Conservation (phyloP, 371 early-diverging fungal genomes). For the Dichotomocladium elegans region DNA sequence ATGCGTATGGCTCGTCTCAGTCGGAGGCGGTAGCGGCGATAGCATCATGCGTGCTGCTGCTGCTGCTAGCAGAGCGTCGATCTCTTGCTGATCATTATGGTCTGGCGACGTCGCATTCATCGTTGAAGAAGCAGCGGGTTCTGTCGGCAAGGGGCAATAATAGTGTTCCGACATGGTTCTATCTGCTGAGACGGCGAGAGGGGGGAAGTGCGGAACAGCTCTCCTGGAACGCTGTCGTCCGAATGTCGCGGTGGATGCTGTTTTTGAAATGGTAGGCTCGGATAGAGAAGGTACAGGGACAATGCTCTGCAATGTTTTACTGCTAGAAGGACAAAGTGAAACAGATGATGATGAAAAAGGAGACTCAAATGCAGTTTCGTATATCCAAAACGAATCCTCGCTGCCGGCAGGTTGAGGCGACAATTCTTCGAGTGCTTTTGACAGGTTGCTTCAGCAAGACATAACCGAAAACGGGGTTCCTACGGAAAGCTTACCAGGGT, state of each 20-base stretch:
- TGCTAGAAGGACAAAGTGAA: not conserved
- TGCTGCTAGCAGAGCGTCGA: too few species aligned
- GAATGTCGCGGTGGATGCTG: not conserved
- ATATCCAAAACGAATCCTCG: constrained; percentile 11
- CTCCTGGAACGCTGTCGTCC: not conserved
- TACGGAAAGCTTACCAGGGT: not conserved
- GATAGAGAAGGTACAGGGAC: not conserved
- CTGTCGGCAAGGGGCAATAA: not conserved
- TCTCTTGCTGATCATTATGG: not conserved
- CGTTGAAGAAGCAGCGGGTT: not conserved
- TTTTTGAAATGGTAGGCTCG: not conserved
- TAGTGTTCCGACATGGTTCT: not conserved
- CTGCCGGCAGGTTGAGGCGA: not conserved
- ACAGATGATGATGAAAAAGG: constrained; percentile 1
- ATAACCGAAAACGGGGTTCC: not conserved
- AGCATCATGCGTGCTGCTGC: too few species aligned
- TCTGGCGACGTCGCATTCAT: not conserved
- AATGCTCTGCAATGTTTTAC: not conserved
- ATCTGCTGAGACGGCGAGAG: not conserved
- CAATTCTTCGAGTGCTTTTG: too few species aligned
- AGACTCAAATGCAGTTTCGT: constrained; percentile 10
- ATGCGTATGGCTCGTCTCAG: not conserved
- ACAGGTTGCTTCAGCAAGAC: not conserved
- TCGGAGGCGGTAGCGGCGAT: too few species aligned
- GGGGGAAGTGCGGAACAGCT: not conserved